phyloP scores from a whole-genome alignment of 768 basidiomycete genomes.

The Termitomyces sp. region DNA sequence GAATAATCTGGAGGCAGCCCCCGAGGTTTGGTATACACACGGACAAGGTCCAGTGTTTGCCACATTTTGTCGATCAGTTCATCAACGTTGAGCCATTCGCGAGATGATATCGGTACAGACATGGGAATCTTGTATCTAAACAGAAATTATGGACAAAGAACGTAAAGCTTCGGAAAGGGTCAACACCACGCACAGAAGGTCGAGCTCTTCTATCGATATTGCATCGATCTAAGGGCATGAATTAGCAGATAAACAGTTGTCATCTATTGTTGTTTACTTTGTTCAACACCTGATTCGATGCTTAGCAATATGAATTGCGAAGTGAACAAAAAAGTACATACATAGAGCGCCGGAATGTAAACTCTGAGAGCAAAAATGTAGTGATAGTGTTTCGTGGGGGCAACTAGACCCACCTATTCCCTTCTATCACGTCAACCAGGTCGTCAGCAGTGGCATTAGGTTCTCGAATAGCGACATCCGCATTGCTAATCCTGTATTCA shows the following conservation, averaged over 20 bases:
- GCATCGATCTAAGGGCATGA: constrained; percentile 75
- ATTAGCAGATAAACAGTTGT: background rate
- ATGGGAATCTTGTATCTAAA: constrained; percentile 86
- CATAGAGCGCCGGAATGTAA: constrained; percentile 90
- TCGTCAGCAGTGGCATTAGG: constrained; percentile 92
- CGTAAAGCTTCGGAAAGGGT: background rate
- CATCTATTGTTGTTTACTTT: constrained; percentile 45
- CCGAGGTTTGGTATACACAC: constrained; percentile 95
- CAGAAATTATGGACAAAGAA: constrained; percentile 2
- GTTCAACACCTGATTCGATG: constrained; percentile 57
- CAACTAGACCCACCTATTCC: constrained; percentile 63
- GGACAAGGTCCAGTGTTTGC: constrained; percentile 86
- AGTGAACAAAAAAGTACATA: constrained; percentile 29
- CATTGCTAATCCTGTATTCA: constrained; percentile 89
- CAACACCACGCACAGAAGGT: constrained; percentile 60
- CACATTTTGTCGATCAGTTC: constrained; percentile 94
- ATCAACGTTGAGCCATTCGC: constrained; percentile 95
- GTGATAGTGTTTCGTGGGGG: background rate
- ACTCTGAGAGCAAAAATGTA: constrained; percentile 43
- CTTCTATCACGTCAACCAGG: constrained; percentile 95
- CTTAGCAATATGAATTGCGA: background rate
- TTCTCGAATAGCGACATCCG: constrained; percentile 89
- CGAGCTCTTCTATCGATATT: constrained; percentile 96
- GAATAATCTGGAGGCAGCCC: constrained; percentile 89
- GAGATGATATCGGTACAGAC: constrained; percentile 91